Base-by-base conservation (phyloP, 2,329 filamentous ascomycete species). In the Fusarium citri region DNA sequence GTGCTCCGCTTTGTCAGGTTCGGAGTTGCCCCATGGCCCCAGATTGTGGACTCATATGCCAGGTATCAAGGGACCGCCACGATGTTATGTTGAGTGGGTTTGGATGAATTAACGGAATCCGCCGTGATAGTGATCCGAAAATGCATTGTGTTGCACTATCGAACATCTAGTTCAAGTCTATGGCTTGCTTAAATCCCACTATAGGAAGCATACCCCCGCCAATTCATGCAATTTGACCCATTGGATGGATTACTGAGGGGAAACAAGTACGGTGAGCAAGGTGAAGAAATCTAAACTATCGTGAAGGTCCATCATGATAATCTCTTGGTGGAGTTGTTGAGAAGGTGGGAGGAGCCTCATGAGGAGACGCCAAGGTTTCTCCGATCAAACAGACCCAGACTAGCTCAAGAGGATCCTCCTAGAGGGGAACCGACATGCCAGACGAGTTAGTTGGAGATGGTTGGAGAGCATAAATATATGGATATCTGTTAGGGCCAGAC, bases 131-230 rank as follows among this genome's bases (percentile, higher is more conserved):
- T 51, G 63, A 68, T 64, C 70, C 61, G 53, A 61, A 64, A 71
- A 76, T 68, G 75, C 74, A 73, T 46, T 60, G 57, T 43, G 68
- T 76, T 72, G 53, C 69, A 42, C 15, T 42, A 16, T 37, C 18
- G 34, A 34, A 22, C 16, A 8, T 28, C 49, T 22, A 53, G 23
- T 72, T 61, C 45, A 67, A 56, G 65, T 67, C 64, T 58, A 31
- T 55, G 46, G 53, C 40, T 41, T 16, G 14, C 20, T 48, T 20
- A 37, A 25, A 50, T 62, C 61, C 53, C 61, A 69, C 64, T 55
- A 41, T 63, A 47, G 56, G 56, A 45, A 62, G 25, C 57, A 47
- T 48, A 48, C 71, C 40, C 55, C 54, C 57, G 48, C 47, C 34
- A 28, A 46, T 66, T 45, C 69, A 53, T 60, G 48, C 56, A 56